Percentiles rank a stretch among this genome's conserved stretches.
Conservation (phyloP, 225 moss, liverwort and hornwort genomes). For the Thuidium tamariscinum region DNA sequence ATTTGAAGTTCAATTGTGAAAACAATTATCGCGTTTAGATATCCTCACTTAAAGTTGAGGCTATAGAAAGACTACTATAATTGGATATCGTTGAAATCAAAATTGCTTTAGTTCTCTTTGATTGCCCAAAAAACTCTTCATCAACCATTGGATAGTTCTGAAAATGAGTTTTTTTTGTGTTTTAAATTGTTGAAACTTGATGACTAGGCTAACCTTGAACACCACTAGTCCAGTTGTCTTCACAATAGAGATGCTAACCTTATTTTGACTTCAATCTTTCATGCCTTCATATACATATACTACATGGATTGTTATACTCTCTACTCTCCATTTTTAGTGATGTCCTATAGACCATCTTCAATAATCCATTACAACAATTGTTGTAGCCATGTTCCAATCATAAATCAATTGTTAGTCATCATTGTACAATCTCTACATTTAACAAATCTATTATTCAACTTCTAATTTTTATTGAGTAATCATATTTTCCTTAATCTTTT, state of each 20-base stretch:
- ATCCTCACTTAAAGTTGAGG: accelerated
- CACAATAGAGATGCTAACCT: neutral
- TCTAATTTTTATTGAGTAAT: accelerated
- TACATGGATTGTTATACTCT: neutral
- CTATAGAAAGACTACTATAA: neutral
- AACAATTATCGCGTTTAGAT: neutral
- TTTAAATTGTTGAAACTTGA: neutral
- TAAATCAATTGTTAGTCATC: neutral
- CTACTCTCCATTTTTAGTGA: neutral
- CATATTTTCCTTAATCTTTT: too few species aligned
- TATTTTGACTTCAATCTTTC: neutral
- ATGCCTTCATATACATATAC: neutral
- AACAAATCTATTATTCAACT: neutral
- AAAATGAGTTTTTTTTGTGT: neutral
- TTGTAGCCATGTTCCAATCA: accelerated
- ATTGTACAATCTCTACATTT: neutral
- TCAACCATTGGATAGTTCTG: accelerated
- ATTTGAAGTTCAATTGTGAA: neutral
- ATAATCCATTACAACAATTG: neutral
- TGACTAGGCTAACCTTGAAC: accelerated
- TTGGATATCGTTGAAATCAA: neutral
- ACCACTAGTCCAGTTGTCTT: neutral
- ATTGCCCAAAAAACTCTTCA: neutral
- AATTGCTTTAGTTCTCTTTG: neutral
- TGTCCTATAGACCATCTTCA: accelerated